phyloP scores from a whole-genome alignment of 2,329 filamentous ascomycete genomes.

The Thielaviopsis ethacetica region DNA sequence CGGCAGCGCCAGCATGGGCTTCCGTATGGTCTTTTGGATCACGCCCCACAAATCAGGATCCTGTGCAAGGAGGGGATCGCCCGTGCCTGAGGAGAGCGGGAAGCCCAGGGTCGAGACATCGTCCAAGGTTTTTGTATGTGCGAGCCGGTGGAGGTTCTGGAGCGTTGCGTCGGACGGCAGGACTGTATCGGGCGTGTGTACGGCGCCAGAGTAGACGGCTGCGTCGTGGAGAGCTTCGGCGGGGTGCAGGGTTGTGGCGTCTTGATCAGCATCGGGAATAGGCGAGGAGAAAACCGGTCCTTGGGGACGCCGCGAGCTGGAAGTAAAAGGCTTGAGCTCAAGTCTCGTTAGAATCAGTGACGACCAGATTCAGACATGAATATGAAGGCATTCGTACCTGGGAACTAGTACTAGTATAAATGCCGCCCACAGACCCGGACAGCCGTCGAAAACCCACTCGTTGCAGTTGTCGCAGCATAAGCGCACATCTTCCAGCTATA shows the following conservation, averaged over 20 bases:
- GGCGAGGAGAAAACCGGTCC: not conserved
- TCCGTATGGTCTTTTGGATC: not conserved
- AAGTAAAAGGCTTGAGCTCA: not conserved
- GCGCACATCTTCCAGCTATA: conserved; percentile 6
- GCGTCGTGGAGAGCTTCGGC: not conserved
- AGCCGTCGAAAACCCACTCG: conserved; percentile 1
- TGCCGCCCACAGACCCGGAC: not conserved
- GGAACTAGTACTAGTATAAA: not conserved
- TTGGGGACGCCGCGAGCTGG: not conserved
- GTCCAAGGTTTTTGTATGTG: not conserved
- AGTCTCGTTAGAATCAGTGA: not conserved
- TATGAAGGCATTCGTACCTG: not conserved
- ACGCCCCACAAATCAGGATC: conserved; percentile 3
- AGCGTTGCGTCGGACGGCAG: not conserved
- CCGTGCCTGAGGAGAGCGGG: not conserved
- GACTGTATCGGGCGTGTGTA: not conserved
- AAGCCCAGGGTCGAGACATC: not conserved
- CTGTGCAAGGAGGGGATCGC: not conserved
- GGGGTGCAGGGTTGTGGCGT: not conserved
- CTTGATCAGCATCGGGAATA: not conserved
- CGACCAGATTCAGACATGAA: not conserved
- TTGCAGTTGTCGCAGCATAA: conserved; percentile 6
- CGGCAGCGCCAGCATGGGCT: not conserved
- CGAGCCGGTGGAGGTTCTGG: not conserved
- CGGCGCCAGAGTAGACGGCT: not conserved